phyloP scores from a whole-genome alignment of 371 early-diverging fungal genomes.

The Conidiobolus incongruus region DNA sequence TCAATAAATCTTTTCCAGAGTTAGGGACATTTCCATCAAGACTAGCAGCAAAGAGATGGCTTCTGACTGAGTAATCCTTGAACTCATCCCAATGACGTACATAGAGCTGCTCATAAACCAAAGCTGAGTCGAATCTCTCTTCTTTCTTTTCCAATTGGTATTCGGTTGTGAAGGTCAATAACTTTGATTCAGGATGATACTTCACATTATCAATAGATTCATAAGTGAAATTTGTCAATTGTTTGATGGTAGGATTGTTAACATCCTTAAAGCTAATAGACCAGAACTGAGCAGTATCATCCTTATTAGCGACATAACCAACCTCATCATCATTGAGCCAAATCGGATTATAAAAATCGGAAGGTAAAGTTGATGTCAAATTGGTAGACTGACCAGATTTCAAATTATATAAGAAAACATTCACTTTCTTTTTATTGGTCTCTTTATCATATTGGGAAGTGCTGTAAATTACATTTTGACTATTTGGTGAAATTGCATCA shows the following conservation, averaged over 20 bases:
- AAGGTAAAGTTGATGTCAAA: slow-evolving; percentile 14
- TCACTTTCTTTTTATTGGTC: slow-evolving; percentile 19
- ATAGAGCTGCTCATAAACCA: slow-evolving; percentile 32
- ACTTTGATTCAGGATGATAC: slow-evolving; percentile 10
- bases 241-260: too few species aligned
- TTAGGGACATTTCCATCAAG: slow-evolving; percentile 9
- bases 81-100: slow-evolving; percentile 49
- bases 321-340: slow-evolving; percentile 23
- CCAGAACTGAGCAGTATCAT: slow-evolving; percentile 20
- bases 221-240: slow-evolving; percentile 21
- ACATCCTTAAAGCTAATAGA: slow-evolving; percentile 15
- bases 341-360: slow-evolving; percentile 17
- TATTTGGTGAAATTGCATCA: slow-evolving; percentile 26
- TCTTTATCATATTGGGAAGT: slow-evolving; percentile 18
- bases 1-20: slow-evolving; percentile 23
- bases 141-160: slow-evolving; percentile 19
- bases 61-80: slow-evolving; percentile 20
- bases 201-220: slow-evolving; percentile 14
- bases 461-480: slow-evolving; percentile 19
- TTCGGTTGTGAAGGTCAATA: slow-evolving; percentile 22
- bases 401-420: slow-evolving; percentile 18
- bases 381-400: slow-evolving; percentile 8
- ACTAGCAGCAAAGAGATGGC: slow-evolving; percentile 9
- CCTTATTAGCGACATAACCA: slow-evolving; percentile 21
- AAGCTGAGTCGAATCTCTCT: slow-evolving; percentile 14